phyloP scores from a whole-genome alignment of 306 rosid species.

The Cicer bijugum region DNA sequence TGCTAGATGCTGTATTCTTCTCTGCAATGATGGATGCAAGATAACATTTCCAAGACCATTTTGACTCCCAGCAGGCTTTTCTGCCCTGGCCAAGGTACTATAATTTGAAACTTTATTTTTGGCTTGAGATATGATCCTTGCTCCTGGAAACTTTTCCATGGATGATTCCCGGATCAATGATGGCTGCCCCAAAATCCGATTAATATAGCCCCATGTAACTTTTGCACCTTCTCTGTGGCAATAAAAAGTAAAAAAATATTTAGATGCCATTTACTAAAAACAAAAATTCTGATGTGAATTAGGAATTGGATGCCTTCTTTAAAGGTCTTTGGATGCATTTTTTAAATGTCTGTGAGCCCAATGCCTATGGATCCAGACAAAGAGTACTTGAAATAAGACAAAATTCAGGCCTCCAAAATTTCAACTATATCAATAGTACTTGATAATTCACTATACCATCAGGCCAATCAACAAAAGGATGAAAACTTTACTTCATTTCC shows the following conservation, averaged over 20 bases:
- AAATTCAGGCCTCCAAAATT: background rate
- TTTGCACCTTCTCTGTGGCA: constrained; percentile 87
- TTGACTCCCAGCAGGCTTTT: constrained; percentile 55
- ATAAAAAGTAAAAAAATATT: constrained; percentile 38
- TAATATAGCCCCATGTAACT: constrained; percentile 95
- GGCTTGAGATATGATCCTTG: constrained; percentile 67
- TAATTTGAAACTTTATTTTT: constrained; percentile 63
- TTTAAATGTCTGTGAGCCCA: background rate
- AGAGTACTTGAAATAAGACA: background rate
- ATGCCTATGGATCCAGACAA: background rate
- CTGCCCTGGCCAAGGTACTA: constrained; percentile 57
- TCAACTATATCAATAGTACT: constrained; percentile 4
- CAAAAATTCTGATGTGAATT: background rate
- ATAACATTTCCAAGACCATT: constrained; percentile 72
- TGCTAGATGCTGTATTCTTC: constrained; percentile 90
- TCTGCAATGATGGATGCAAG: constrained; percentile 87
- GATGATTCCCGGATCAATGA: constrained; percentile 97
- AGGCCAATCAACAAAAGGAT: constrained; percentile 20
- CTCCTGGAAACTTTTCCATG: constrained; percentile 82
- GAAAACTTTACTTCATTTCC: background rate
- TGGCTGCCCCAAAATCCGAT: constrained; percentile 97
- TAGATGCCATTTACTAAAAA: constrained; percentile 35
- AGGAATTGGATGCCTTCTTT: too few species aligned
- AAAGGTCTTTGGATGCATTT: too few species aligned
- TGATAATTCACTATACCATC: constrained; percentile 19